Evolutionary conservation across 2,329 filamentous ascomycete genomes (phyloP).

Genomic region (Colletotrichum sp.): DNA sequence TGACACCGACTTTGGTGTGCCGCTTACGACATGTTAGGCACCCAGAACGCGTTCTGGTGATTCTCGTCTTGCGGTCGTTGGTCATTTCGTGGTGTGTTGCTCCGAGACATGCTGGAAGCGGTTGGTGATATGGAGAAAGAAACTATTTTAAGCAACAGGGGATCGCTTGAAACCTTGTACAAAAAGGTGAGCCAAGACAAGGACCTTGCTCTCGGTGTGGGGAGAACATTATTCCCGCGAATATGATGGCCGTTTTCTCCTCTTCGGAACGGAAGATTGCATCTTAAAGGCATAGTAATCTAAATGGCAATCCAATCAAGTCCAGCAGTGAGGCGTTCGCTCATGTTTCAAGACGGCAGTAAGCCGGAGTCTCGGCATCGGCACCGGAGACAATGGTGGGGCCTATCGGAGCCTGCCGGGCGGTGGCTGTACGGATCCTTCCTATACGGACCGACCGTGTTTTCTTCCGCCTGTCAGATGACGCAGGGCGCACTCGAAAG

Average conservation of each 20-base stretch:
- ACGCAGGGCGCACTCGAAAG: background rate
- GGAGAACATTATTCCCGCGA: background rate
- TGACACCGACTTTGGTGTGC: background rate
- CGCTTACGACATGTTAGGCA: background rate
- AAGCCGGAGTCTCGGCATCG: background rate
- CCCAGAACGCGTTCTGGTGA: background rate
- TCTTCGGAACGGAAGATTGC: background rate
- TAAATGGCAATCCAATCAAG: background rate
- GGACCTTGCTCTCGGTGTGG: background rate
- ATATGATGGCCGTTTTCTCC: accelerated
- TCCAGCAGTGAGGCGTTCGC: accelerated
- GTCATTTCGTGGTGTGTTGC: background rate
- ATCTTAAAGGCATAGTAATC: accelerated
- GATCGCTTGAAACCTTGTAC: background rate
- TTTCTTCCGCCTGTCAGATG: background rate
- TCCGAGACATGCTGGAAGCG: background rate
- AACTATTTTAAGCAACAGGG: background rate
- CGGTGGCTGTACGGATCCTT: background rate
- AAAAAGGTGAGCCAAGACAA: background rate
- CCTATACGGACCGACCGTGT: background rate
- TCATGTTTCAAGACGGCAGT: background rate
- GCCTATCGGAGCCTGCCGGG: background rate
- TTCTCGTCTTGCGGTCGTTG: background rate
- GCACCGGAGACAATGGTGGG: background rate
- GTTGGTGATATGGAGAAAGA: background rate